A percentile compares a stretch with the other conserved stretches of the same genome.
Evolutionary conservation across 2,329 filamentous ascomycete genomes (phyloP).

Genomic region (Botryotinia globosa): DNA sequence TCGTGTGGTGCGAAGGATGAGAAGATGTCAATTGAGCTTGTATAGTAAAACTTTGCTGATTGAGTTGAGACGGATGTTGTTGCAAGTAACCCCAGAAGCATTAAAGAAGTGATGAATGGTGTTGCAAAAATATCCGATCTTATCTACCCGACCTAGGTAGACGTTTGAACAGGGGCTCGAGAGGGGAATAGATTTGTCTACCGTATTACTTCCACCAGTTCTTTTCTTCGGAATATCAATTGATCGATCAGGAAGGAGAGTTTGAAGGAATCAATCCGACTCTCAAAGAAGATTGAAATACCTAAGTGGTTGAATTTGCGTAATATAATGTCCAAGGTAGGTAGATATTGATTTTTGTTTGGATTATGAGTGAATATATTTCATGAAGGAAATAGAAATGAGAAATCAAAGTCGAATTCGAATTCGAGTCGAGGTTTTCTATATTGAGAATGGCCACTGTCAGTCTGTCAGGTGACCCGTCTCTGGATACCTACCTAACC

Average conservation of each 20-base stretch:
- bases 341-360: no score
- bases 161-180: not conserved
- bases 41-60: not conserved
- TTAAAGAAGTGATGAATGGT: slow-evolving; percentile 13
- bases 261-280: not conserved
- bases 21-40: not conserved
- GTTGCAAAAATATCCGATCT: slow-evolving; percentile 11
- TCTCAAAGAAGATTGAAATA: not conserved
- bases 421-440: slow-evolving; percentile 13
- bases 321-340: no score
- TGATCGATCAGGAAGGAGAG: no score
- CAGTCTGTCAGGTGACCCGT: no score
- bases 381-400: not conserved
- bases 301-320: not conserved
- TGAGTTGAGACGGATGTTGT: slow-evolving; percentile 19
- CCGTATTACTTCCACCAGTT: no score
- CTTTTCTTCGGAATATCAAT: not conserved
- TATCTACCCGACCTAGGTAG: no score
- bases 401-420: not conserved
- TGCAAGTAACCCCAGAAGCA: slow-evolving; percentile 23
- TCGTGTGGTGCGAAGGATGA: slow-evolving; percentile 36
- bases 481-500: no score
- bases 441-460: not conserved
- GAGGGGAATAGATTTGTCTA: not conserved
- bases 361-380: not conserved